These are phyloP conservation scores for Madurella fahalii DNA, from an alignment of 2,329 filamentous ascomycete genomes.

Conservation along the genomic window DNA sequence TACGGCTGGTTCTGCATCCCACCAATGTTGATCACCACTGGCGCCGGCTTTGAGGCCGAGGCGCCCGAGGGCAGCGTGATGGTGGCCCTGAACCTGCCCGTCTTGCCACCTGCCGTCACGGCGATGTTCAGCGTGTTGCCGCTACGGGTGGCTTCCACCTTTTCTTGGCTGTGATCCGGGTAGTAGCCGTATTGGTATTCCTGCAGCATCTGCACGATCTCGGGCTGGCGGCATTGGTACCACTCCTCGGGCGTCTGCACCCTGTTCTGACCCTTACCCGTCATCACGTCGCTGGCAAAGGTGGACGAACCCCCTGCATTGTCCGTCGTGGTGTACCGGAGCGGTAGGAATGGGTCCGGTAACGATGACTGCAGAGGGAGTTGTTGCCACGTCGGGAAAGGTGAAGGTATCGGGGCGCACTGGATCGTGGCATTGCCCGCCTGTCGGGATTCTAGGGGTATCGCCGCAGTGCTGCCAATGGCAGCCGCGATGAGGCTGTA, in stretches of 20 bases:
- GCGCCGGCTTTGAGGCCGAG: constrained; percentile 32
- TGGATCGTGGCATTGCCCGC: constrained; percentile 11
- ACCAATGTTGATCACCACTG: constrained; percentile 48
- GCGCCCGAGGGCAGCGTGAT: constrained; percentile 39
- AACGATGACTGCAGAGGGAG: constrained; percentile 36
- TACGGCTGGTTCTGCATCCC: constrained; percentile 47
- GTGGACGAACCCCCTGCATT: constrained; percentile 30
- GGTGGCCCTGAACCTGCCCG: constrained; percentile 41
- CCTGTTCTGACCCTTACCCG: constrained; percentile 38
- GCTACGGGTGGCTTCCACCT: constrained; percentile 43
- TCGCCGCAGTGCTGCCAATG: not conserved
- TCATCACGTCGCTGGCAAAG: constrained; percentile 34
- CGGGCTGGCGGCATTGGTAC: constrained; percentile 46
- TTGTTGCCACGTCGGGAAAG: constrained; percentile 34
- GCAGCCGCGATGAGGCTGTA: constrained; percentile 10
- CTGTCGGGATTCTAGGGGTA: constrained; percentile 6
- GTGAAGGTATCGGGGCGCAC: constrained; percentile 28
- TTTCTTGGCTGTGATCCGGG: constrained; percentile 45
- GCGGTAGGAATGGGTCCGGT: constrained; percentile 43
- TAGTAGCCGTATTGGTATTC: constrained; percentile 51
- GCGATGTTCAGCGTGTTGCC: constrained; percentile 42
- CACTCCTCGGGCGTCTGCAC: constrained; percentile 44
- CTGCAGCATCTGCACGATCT: constrained; percentile 46
- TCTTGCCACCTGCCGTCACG: constrained; percentile 41
- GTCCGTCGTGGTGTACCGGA: constrained; percentile 36